These are phyloP conservation scores for Knoxia roxburghii DNA, from an alignment of 257 asterid genomes.

Conservation along the genomic window DNA sequence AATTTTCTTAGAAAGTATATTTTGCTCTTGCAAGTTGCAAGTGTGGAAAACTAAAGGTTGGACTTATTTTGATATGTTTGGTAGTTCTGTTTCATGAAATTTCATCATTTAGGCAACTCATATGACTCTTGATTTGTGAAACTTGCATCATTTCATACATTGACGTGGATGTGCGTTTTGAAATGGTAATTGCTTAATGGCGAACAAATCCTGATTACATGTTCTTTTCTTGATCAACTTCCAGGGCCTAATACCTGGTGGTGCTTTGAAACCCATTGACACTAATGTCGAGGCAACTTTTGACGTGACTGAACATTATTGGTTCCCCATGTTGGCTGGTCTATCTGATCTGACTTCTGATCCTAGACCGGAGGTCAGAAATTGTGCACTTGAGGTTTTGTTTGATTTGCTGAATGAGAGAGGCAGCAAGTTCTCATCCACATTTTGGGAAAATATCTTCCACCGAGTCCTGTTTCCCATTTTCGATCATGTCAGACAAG, in stretches of 20 bases:
- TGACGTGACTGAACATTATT: conserved; percentile 96
- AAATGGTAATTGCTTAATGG: not conserved
- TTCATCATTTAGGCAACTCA: not conserved
- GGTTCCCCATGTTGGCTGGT: conserved; percentile 99
- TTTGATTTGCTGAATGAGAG: conserved; percentile 96
- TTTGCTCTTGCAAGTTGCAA: not conserved
- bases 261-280: conserved; percentile 80
- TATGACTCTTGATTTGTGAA: not conserved
- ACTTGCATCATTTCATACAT: not conserved
- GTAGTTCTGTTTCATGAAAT: not conserved
- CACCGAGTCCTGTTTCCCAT: conserved; percentile 90
- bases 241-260: conserved; percentile 97
- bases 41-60: not conserved
- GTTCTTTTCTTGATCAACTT: conserved; percentile 13
- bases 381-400: conserved; percentile 97
- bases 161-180: not conserved
- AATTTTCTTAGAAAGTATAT: not conserved
- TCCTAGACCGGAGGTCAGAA: conserved; percentile 90
- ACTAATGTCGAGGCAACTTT: conserved; percentile 45
- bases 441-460: conserved; percentile 95
- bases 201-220: conserved; percentile 1
- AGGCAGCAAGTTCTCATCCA: conserved; percentile 91
- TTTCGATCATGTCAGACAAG: conserved; percentile 88
- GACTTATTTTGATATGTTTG: not conserved
- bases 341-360: conserved; percentile 96